Conservation (phyloP, 805 yeast genomes). For the Kazachstania bromeliacearum region DNA sequence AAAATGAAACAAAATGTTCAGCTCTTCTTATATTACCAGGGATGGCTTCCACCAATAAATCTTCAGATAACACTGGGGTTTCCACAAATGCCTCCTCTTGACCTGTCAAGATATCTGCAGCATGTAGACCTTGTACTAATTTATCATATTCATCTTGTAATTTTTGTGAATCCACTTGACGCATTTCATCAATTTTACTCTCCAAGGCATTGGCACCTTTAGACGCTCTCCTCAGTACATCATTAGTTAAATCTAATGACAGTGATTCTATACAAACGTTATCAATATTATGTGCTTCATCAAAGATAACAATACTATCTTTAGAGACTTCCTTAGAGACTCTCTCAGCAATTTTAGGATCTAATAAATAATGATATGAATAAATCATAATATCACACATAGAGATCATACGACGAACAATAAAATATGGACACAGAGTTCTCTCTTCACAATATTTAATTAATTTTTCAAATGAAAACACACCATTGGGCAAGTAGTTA, state of each 20-base stretch:
- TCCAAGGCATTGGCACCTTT: constrained; percentile 74
- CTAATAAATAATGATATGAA: constrained; percentile 91
- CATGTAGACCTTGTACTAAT: constrained; percentile 80
- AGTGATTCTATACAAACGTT: constrained; percentile 96
- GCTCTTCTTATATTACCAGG: constrained; percentile 97
- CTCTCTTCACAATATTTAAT: constrained; percentile 65
- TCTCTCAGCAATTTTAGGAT: constrained; percentile 94
- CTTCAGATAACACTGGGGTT: constrained; percentile 80
- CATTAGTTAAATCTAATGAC: constrained; percentile 86
- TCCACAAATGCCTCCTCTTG: constrained; percentile 54
- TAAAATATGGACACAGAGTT: constrained; percentile 91
- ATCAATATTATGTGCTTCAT: constrained; percentile 98
- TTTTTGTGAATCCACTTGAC: constrained; percentile 70
- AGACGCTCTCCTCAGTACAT: constrained; percentile 74
- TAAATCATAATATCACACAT: constrained; percentile 89
- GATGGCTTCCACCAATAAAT: constrained; percentile 80
- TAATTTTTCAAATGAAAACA: constrained; percentile 83
- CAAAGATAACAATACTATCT: constrained; percentile 90
- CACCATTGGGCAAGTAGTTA: constrained; percentile 84
- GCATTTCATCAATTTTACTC: constrained; percentile 78
- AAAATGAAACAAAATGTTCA: constrained; percentile 89
- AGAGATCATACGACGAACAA: constrained; percentile 95
- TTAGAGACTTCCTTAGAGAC: constrained; percentile 87
- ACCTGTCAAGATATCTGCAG: constrained; percentile 58
- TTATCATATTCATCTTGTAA: constrained; percentile 86